A percentile compares a stretch with the other conserved stretches of the same genome.
Conservation (phyloP, 495 filamentous ascomycete species). For the Penicillium argentinense region DNA sequence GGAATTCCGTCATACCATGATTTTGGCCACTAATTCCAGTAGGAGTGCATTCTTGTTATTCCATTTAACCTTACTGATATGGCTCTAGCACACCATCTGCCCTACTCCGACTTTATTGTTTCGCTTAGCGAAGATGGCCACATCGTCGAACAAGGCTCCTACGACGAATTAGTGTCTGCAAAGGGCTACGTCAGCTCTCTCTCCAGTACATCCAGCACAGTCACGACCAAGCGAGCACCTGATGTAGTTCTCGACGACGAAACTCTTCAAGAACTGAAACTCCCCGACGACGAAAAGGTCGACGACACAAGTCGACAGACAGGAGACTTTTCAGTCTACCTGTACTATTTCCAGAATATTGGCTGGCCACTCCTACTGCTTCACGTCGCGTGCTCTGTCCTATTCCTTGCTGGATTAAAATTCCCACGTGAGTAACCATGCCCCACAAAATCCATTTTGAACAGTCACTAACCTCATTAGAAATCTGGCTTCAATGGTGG, state of each 20-base stretch:
- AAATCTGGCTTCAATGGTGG: constrained; percentile 40
- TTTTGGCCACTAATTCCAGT: constrained; percentile 36
- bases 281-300: constrained; percentile 9
- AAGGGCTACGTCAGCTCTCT: constrained; percentile 7
- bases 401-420: constrained; percentile 23
- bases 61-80: neutral
- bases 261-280: constrained; percentile 15
- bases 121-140: constrained; percentile 11
- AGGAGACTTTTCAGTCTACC: constrained; percentile 36
- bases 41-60: neutral
- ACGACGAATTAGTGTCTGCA: constrained; percentile 10
- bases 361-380: constrained; percentile 30
- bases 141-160: constrained; percentile 14
- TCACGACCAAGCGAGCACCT: constrained; percentile 5
- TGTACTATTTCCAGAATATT: constrained; percentile 25
- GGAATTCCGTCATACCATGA: constrained; percentile 22
- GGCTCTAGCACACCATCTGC: constrained; percentile 19
- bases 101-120: constrained; percentile 24
- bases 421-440: constrained; percentile 23
- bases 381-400: constrained; percentile 20
- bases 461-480: constrained; percentile 4
- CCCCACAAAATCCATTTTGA: neutral
- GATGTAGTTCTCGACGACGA: constrained; percentile 22
- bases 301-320: constrained; percentile 28
- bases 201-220: neutral